Evolutionary conservation across 176 grass and related monocot species (phyloP), one percentile per base, ranked within the genome.

Genomic region (Thinopyrum elongatum): DNA sequence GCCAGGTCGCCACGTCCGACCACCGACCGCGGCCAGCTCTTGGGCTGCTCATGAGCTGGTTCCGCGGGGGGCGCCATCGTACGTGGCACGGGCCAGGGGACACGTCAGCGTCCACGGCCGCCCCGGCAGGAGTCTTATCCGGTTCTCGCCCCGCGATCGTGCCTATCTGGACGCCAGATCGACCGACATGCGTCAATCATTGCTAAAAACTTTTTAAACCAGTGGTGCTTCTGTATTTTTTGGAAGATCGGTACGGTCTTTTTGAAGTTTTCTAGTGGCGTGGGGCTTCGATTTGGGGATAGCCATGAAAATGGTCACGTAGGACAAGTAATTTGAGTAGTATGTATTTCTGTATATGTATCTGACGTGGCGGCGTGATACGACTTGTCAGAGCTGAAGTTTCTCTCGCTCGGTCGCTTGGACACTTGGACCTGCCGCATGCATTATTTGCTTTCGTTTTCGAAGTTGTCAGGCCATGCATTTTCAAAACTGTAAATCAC

Each of bases 131-230:
- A 7, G 19, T 30, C 83, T 77, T 82, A 86, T 90, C 83, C 49
- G 16, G 22, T 3, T 58, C 8, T 29, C 2, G 0, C 14, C 12
- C 16, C 15, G 22, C 12, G 11, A 6, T 51, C 59, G 5, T 26
- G 87, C 87, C 65, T 75, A 80, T 79, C 67, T 85, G 87, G 76
- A 85, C 25, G 65, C 66, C 84, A 80, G 7, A 21, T 80, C 49
- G 49, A 44, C 8, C 64, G 25, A 65, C 66, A 15, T 16, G 2
- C 22, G 64, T 11, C 13, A 69, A 79, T 70, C 47, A 57, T 53
- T 11, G 6, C 26, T 44, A 3, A 0, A 12, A 44, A 13, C 3
- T 14, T 46, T 46, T 46, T 46, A 14, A 55, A 46, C 1, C 46
- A 13, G 42, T 5, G 14, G 14, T 14, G 46, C 46, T 49, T 16